Conservation (phyloP, 495 filamentous ascomycete species). For the Ascodesmis nigricans region DNA sequence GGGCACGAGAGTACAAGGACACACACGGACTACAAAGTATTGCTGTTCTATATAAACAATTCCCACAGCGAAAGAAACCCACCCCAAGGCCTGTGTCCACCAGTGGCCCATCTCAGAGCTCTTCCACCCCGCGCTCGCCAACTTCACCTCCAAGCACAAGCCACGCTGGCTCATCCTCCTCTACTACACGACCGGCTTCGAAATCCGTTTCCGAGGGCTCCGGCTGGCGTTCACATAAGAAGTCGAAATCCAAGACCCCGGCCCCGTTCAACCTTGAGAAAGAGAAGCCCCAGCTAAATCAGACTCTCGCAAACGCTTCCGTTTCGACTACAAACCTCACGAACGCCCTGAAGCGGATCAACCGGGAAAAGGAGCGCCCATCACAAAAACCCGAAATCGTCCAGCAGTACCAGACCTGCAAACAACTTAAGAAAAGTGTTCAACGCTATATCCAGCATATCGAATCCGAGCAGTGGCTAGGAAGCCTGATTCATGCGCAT, state of each 20-base stretch:
- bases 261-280: slow-evolving; percentile 61
- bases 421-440: slow-evolving; percentile 58
- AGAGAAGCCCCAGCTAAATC: slow-evolving; percentile 66
- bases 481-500: slow-evolving; percentile 58
- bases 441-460: slow-evolving; percentile 72
- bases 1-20: slow-evolving; percentile 64
- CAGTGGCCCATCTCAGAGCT: slow-evolving; percentile 17
- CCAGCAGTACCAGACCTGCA: slow-evolving; percentile 65
- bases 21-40: slow-evolving; percentile 63
- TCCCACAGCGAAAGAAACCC: slow-evolving; percentile 38
- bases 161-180: slow-evolving; percentile 22
- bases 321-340: slow-evolving; percentile 76
- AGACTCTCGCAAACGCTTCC: slow-evolving; percentile 59
- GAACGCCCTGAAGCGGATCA: slow-evolving; percentile 76
- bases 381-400: slow-evolving; percentile 61
- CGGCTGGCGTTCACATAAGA: slow-evolving; percentile 11
- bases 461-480: slow-evolving; percentile 64
- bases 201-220: slow-evolving; percentile 6
- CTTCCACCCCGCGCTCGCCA: background rate
- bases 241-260: slow-evolving; percentile 24
- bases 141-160: background rate
- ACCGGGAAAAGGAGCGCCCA: slow-evolving; percentile 69
- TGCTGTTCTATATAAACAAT: slow-evolving; percentile 56
- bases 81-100: slow-evolving; percentile 8
- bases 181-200: slow-evolving; percentile 30